Evolutionary conservation across 192 early-diverging fungal genomes (phyloP), one percentile per base, ranked within the genome.

Genomic region (Backusella tarrabulga): DNA sequence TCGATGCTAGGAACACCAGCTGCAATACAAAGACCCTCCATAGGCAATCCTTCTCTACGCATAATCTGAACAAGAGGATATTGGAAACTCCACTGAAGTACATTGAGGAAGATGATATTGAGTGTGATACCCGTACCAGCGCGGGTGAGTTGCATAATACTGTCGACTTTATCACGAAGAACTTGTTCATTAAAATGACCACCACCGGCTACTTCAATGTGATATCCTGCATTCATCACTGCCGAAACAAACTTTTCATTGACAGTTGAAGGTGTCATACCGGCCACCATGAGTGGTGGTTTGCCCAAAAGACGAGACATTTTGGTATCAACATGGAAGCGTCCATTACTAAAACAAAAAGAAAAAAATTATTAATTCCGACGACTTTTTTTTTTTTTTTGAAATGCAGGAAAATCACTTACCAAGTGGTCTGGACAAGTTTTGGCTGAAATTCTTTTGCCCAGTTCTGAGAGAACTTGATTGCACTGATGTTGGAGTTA

Each of bases 261-360:
- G 73, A 88, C 91, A 8, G 97, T 97, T 3, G 92, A 93, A 6
- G 95, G 96, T 6, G 94, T 95, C 96, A 97, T 97, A 40, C 97
- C 97, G 17, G 94, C 94, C 63, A 97, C 95, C 97, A 97, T 97
- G 34, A 98, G 79, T 44, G 97, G 94, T 5, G 97, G 93, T 84
- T 93, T 92, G 44, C 93, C 92, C 50, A 96, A 77, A 23, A 96
- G 85, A 46, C 94, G 91, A 36, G 90, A 90, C 91, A 98, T 95
- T 6, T 87, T 85, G 17, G 95, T 95, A 82, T 96, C 96, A 21
- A 98, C 82, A 74, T 97, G 96, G 19, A 97, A 76, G 40, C 88
- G 78, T 72, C 89, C 91, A 63, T 91, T 89, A 73, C 83, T 83
- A 72, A 35, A 72, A 46, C 35, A 26, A 12, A 50, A 19, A 54